phyloP scores from a whole-genome alignment of 2,329 filamentous ascomycete species.

The Sporothrix protearum region DNA sequence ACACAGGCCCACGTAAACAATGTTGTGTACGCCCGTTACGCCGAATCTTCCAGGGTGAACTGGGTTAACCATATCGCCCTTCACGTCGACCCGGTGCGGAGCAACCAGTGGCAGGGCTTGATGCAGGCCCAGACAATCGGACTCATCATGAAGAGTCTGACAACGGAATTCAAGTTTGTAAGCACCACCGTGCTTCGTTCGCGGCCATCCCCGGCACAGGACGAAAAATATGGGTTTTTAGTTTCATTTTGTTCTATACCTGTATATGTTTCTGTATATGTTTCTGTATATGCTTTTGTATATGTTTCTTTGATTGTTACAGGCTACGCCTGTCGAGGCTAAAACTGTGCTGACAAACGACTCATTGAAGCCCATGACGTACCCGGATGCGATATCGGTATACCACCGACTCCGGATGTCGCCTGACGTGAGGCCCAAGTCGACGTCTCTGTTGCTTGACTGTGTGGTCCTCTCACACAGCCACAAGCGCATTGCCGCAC shows the following conservation, averaged over 20 bases:
- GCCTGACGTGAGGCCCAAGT: conserved; percentile 43
- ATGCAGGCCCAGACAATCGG: conserved; percentile 65
- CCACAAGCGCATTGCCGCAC: conserved; percentile 68
- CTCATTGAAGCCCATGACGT: conserved; percentile 66
- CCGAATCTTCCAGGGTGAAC: conserved; percentile 75
- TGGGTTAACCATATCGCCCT: conserved; percentile 70
- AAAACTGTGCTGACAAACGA: not conserved
- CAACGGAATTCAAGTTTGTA: conserved; percentile 84
- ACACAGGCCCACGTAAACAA: conserved; percentile 72
- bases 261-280: too few species aligned
- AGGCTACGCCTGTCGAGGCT: not conserved
- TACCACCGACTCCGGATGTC: conserved; percentile 68
- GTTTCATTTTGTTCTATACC: too few species aligned
- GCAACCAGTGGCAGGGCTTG: conserved; percentile 63
- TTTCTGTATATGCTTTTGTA: too few species aligned
- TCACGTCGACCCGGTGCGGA: conserved; percentile 58
- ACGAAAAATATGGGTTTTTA: too few species aligned
- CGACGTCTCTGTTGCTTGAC: conserved; percentile 57
- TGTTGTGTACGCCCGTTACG: conserved; percentile 76
- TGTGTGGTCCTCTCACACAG: conserved; percentile 70
- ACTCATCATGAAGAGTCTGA: conserved; percentile 75
- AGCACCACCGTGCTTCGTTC: conserved; percentile 34
- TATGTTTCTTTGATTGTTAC: too few species aligned
- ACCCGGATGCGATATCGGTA: conserved; percentile 76
- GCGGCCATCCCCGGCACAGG: too few species aligned